Evolutionary conservation across 1,139 yeast genomes (phyloP), one percentile per base, ranked within the genome.

Genomic region (Yamadazyma kanchanaburiensis): DNA sequence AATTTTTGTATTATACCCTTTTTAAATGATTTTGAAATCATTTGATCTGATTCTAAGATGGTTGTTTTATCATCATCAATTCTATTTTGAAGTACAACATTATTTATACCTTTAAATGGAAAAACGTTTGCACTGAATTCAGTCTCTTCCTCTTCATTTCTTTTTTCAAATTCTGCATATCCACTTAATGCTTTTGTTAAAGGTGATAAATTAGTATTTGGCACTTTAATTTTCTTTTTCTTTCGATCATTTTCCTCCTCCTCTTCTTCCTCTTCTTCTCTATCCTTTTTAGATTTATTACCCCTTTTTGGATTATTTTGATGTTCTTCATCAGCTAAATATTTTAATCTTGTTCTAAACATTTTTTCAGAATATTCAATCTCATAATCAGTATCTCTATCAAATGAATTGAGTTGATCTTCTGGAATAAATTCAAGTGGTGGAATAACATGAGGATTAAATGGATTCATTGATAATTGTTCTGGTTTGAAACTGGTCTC

Each of bases 341-440:
- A 80, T 34, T 64, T 65, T 32, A 66, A 58, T 35, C 96, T 72
- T 30, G 81, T 74, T 25, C 64, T 62, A 37, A 71, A 72, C 85
- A 87, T 85, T 24, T 64, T 69, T 26, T 73, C 72, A 1, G 95
- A 94, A 56, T 79, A 88, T 30, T 70, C 74, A 21, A 74, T 60
- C 51, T 89, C 97, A 31, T 66, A 73, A 5, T 70, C 75, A 2
- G 94, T 71, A 49, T 89, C 96, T 31, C 72, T 66, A 47, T 83
- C 88, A 46, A 74, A 82, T 4, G 50, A 42, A 3, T 51, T 58
- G 14, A 62, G 58, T 25, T 63, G 67, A 0, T 62, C 66, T 11
- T 54, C 59, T 1, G 61, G 47, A 2, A 74, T 55, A 17, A 62
- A 49, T 30, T 58, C 61, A n/a, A 77, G 49, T 1, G 60, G 50